Evolutionary conservation across 805 yeast species (phyloP).

Genomic region (Kuraishia cidri): DNA sequence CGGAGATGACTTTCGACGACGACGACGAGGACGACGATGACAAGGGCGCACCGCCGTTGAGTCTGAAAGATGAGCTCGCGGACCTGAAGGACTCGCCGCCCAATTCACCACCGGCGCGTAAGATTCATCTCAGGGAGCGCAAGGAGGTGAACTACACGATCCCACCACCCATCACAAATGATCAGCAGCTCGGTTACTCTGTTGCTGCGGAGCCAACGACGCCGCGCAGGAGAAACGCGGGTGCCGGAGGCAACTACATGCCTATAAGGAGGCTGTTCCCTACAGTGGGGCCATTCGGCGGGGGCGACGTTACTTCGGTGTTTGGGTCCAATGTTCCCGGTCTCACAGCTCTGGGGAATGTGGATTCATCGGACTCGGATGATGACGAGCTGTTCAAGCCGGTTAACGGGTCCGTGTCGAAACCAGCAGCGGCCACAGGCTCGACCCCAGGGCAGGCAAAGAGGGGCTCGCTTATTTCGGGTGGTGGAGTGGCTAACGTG

Average conservation of each 20-base stretch:
- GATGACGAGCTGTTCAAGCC: constrained; percentile 30
- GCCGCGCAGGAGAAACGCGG: constrained; percentile 19
- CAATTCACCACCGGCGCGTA: constrained; percentile 34
- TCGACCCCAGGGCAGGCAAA: background rate
- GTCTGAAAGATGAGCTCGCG: constrained; percentile 55
- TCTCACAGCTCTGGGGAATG: constrained; percentile 22
- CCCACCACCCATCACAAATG: constrained; percentile 67
- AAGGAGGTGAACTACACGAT: constrained; percentile 72
- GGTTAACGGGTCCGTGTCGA: constrained; percentile 1
- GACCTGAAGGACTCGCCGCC: constrained; percentile 59
- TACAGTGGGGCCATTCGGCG: constrained; percentile 97
- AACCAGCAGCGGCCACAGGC: background rate
- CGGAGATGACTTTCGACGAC: constrained; percentile 3
- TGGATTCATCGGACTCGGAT: constrained; percentile 35
- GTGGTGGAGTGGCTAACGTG: constrained; percentile 5
- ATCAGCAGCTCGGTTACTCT: constrained; percentile 19
- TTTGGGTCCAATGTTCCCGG: constrained; percentile 64
- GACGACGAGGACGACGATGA: constrained; percentile 7
- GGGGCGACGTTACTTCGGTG: constrained; percentile 81
- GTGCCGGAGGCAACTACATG: constrained; percentile 16
- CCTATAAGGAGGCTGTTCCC: constrained; percentile 72
- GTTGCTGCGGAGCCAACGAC: constrained; percentile 4
- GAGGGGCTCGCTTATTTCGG: constrained; percentile 24
- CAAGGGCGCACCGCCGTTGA: constrained; percentile 14
- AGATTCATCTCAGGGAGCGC: constrained; percentile 46